Percentiles rank a stretch among this genome's conserved stretches.
These are phyloP conservation scores for Hygrocybe coccinea DNA, from an alignment of 768 basidiomycete species.

Conservation along the genomic window DNA sequence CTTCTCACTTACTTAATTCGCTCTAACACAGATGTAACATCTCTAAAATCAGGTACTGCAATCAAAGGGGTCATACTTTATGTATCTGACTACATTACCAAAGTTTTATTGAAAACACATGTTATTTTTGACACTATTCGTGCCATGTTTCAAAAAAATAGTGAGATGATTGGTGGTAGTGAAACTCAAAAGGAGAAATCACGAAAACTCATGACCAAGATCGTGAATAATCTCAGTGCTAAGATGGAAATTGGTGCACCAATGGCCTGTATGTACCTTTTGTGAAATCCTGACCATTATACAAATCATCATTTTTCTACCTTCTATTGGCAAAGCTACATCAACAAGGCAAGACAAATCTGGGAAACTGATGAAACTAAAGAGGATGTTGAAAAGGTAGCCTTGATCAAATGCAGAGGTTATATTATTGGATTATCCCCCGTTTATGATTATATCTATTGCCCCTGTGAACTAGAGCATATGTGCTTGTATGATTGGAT, in stretches of 20 bases:
- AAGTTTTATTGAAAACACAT: slow-evolving; percentile 20
- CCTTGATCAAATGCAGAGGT: slow-evolving; percentile 15
- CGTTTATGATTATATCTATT: slow-evolving; percentile 25
- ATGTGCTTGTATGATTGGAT: slow-evolving; percentile 29
- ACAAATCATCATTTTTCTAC: slow-evolving; percentile 26
- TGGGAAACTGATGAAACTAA: slow-evolving; percentile 11
- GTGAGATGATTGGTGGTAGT: slow-evolving; percentile 21
- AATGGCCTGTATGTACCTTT: slow-evolving; percentile 20
- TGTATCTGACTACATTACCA: slow-evolving; percentile 29
- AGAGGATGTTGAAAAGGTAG: slow-evolving; percentile 15
- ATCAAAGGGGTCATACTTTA: slow-evolving; percentile 26
- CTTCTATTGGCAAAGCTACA: slow-evolving; percentile 10
- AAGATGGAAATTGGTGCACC: slow-evolving; percentile 30
- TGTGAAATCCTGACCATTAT: slow-evolving; percentile 30
- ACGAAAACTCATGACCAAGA: slow-evolving; percentile 20
- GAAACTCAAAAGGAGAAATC: slow-evolving; percentile 17
- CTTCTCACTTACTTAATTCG: too few relatives aligned
- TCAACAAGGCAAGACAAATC: slow-evolving; percentile 10
- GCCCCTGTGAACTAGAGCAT: slow-evolving; percentile 18
- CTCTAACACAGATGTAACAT: too few relatives aligned
- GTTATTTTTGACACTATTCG: slow-evolving; percentile 28
- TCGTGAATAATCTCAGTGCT: slow-evolving; percentile 25
- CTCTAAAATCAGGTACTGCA: too few relatives aligned
- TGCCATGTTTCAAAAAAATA: slow-evolving; percentile 19
- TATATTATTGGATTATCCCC: slow-evolving; percentile 15